Conservation (phyloP, 2,329 filamentous ascomycete genomes). For the Cercospora sojina region DNA sequence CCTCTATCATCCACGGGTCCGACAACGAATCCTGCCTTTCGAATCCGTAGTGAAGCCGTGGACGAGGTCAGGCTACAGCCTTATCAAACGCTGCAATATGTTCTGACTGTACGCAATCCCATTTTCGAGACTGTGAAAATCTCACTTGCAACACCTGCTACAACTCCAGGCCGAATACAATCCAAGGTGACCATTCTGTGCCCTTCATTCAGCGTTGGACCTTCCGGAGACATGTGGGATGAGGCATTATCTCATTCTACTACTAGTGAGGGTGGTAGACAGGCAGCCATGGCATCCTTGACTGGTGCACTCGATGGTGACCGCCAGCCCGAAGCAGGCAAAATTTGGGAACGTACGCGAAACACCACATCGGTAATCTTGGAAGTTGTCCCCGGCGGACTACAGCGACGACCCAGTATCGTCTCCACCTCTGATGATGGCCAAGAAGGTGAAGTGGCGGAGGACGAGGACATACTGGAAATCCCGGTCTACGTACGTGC, state of each 20-base stretch:
- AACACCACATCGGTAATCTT: slow-evolving; percentile 96
- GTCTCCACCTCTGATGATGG: slow-evolving; percentile 34
- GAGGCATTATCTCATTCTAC: slow-evolving; percentile 67
- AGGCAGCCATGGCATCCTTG: slow-evolving; percentile 36
- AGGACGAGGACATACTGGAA: slow-evolving; percentile 70
- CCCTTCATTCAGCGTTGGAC: slow-evolving; percentile 89
- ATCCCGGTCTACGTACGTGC: slow-evolving; percentile 91
- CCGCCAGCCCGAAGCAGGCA: slow-evolving; percentile 77
- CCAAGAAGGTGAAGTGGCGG: slow-evolving; percentile 46
- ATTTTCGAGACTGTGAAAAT: slow-evolving; percentile 89
- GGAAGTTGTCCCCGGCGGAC: slow-evolving; percentile 70
- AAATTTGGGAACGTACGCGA: slow-evolving; percentile 90
- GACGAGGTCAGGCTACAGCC: slow-evolving; percentile 33
- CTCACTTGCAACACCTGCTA: slow-evolving; percentile 78
- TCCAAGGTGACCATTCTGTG: slow-evolving; percentile 88
- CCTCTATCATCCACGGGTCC: slow-evolving; percentile 47
- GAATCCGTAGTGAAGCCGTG: slow-evolving; percentile 25
- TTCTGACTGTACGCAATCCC: slow-evolving; percentile 89
- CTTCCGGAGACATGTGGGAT: slow-evolving; percentile 85
- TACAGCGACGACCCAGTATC: slow-evolving; percentile 37
- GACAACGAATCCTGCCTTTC: slow-evolving; percentile 26
- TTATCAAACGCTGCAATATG: slow-evolving; percentile 66
- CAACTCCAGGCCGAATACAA: slow-evolving; percentile 72
- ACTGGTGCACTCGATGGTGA: slow-evolving; percentile 47
- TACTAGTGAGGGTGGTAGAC: slow-evolving; percentile 30